Evolutionary conservation across 2,329 filamentous ascomycete species (phyloP).

Genomic region (Calonectria montana): DNA sequence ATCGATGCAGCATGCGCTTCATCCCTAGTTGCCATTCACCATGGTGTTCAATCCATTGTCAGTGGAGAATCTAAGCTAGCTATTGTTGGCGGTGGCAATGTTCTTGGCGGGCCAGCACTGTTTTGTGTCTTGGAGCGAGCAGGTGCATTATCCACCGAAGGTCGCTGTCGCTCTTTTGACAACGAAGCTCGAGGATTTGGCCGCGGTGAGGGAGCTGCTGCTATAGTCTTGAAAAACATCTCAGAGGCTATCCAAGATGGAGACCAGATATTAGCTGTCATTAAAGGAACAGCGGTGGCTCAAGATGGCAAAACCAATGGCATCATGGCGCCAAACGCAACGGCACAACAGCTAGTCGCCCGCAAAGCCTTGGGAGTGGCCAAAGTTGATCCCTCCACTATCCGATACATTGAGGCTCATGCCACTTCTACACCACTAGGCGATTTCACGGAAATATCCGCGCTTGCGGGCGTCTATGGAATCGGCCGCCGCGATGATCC

Average conservation of each 20-base stretch:
- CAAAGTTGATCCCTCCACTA: constrained; percentile 18
- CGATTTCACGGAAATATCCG: constrained; percentile 72
- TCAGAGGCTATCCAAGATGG: constrained; percentile 55
- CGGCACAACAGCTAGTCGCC: constrained; percentile 52
- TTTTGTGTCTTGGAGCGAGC: not conserved
- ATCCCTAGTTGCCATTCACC: not conserved
- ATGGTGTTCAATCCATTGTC: not conserved
- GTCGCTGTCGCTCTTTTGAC: constrained; percentile 50
- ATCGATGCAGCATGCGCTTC: constrained; percentile 1
- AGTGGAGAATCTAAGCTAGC: not conserved
- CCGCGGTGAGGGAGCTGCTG: constrained; percentile 31
- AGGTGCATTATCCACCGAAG: constrained; percentile 1
- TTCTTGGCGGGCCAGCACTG: not conserved
- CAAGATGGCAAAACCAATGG: constrained; percentile 55
- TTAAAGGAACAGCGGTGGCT: constrained; percentile 49
- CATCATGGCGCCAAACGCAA: constrained; percentile 52
- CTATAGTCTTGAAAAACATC: constrained; percentile 56
- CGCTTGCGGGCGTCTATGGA: not conserved
- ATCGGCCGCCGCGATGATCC: not conserved
- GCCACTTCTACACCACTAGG: constrained; percentile 89
- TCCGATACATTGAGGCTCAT: constrained; percentile 86
- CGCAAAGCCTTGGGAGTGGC: constrained; percentile 22
- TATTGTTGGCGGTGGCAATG: not conserved
- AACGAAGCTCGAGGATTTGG: constrained; percentile 31
- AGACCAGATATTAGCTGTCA: constrained; percentile 50